Base-by-base conservation (phyloP, 371 early-diverging fungal genomes). In the Funneliformis caledonium region DNA sequence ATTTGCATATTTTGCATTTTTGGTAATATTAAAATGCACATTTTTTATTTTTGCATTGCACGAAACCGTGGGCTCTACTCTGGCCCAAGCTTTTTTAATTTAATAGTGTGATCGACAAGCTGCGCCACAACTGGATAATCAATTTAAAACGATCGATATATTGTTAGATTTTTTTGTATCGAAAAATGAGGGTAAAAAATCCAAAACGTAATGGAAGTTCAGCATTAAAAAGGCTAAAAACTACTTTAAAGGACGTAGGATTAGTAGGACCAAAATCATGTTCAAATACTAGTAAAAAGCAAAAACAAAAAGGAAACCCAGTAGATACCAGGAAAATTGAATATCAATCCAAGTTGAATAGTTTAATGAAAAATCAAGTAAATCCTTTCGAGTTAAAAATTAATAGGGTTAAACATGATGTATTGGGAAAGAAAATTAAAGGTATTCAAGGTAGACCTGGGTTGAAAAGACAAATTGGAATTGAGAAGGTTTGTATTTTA, bases 301-400 rank as follows among this genome's bases (percentile, higher is more conserved):
- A 90, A 78, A 86, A 90, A 74, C 93, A 92, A 80, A 87, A 87
- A 78, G 91, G 92, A 22, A 85, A 83, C 1, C 88, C 90, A 37
- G 85, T 84, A 6, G 89, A 88, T 50, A 88, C 84, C n/a, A 89
- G 89, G 61, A 90, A 88, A 80, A 88, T 89, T 83, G 86, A 87
- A 83, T 82, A 83, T 47, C 84, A 84, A 62, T 88, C 87, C 48
- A 91, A 91, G 74, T 80, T 92, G 47, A 82, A 85, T 1, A 22
- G 22, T n/a, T 82, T 88, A 80, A 90, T 91, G 80, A 88, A 88
- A 72, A 90, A 87, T 12, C 88, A 84, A 60, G 88, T 88, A 82
- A 98, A 97, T 85, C 98, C 97, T 1, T 98, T 97, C 81, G 99
- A 98, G 82, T 26, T 93, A 81, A 94, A 97, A 84, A 83, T 90